Evolutionary conservation across 352 stramenopile species (phyloP).

Genomic region (Globisporangium yorkense): DNA sequence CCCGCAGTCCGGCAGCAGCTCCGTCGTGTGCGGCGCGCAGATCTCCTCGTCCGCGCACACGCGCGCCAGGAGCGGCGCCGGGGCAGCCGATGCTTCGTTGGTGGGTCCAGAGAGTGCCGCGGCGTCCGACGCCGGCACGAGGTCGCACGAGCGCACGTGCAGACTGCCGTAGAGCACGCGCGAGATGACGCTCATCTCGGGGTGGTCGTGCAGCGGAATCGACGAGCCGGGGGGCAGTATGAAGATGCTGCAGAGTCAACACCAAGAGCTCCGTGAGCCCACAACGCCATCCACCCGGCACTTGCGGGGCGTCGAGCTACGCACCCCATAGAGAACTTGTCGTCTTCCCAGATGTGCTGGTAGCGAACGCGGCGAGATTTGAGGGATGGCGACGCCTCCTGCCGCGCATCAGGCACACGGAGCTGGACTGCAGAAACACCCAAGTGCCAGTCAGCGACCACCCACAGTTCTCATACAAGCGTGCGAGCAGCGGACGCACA

Average conservation of each 20-base stretch:
- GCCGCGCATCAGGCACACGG: constrained; percentile 27
- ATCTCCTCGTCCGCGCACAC: constrained; percentile 35
- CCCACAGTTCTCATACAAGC: background rate
- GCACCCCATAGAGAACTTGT: constrained; percentile 76
- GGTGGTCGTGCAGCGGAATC: constrained; percentile 81
- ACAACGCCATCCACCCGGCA: background rate
- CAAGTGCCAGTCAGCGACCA: background rate
- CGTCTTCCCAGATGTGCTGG: constrained; percentile 78
- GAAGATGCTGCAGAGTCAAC: constrained; percentile 56
- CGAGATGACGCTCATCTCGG: constrained; percentile 81
- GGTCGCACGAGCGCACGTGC: constrained; percentile 57
- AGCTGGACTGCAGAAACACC: constrained; percentile 36
- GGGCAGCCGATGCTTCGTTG: background rate
- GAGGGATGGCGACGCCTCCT: constrained; percentile 1
- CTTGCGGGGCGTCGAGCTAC: background rate
- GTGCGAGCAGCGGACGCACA: constrained; percentile 27
- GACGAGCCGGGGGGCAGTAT: constrained; percentile 63
- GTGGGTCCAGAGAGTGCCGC: background rate
- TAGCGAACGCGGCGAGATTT: constrained; percentile 40
- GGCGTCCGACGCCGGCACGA: constrained; percentile 17
- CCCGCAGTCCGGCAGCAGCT: constrained; percentile 57
- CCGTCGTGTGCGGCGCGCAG: constrained; percentile 54
- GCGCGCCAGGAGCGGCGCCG: constrained; percentile 22
- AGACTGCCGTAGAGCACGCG: constrained; percentile 72
- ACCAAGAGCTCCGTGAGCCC: background rate